These are phyloP conservation scores for Penicillium odoratum DNA, from an alignment of 495 filamentous ascomycete genomes.

Conservation along the genomic window DNA sequence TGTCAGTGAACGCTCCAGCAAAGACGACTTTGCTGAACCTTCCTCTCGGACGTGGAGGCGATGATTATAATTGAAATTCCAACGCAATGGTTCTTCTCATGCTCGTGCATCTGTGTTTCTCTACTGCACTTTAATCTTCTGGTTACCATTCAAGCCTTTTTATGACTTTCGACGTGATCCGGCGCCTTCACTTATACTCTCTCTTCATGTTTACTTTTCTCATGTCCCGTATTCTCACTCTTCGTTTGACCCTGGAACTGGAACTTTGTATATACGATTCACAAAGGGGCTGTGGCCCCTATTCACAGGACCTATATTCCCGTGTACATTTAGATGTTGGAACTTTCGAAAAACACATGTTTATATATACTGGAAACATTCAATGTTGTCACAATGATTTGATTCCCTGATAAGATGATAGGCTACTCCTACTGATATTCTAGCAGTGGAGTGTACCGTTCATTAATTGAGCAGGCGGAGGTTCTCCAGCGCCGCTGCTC, in stretches of 20 bases:
- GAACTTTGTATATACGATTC: background rate
- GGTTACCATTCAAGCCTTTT: background rate
- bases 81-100: background rate
- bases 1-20: conserved; percentile 34
- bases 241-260: background rate
- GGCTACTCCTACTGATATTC: too few relatives aligned
- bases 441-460: too few relatives aligned
- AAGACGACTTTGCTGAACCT: conserved; percentile 24
- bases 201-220: background rate
- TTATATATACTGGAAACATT: too few relatives aligned
- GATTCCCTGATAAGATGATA: too few relatives aligned
- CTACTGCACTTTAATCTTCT: background rate
- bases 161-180: background rate
- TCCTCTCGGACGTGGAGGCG: conserved; percentile 30
- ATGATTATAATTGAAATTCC: conserved; percentile 12
- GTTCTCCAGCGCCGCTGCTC: too few relatives aligned
- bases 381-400: too few relatives aligned
- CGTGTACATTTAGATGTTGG: background rate
- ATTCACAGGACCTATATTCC: background rate
- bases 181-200: background rate
- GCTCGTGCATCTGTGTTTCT: background rate
- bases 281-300: background rate
- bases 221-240: background rate
- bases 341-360: background rate
- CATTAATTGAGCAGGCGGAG: too few relatives aligned